These are phyloP conservation scores for Claviceps arundinis DNA, from an alignment of 2,329 filamentous ascomycete species.

Conservation along the genomic window DNA sequence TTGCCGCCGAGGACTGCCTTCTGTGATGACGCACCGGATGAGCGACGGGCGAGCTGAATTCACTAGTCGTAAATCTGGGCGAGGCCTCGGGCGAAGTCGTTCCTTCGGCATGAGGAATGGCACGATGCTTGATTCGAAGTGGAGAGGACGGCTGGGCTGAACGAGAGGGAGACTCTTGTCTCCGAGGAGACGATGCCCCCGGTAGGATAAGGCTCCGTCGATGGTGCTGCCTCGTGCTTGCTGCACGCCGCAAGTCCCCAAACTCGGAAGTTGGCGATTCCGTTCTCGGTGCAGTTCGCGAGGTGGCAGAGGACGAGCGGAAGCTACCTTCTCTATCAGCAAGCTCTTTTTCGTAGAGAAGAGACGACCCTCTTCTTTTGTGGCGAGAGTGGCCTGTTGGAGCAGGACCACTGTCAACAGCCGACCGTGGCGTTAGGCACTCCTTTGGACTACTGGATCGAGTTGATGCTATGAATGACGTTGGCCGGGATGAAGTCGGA, in stretches of 20 bases:
- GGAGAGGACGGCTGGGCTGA: constrained; percentile 72
- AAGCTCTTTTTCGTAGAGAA: constrained; percentile 71
- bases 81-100: constrained; percentile 79
- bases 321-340: constrained; percentile 82
- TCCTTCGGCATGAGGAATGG: constrained; percentile 44
- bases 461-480: constrained; percentile 51
- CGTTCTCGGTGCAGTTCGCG: constrained; percentile 54
- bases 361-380: constrained; percentile 57
- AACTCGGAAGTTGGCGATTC: constrained; percentile 88
- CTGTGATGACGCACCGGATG: constrained; percentile 56
- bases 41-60: constrained; percentile 64
- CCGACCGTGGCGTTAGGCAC: constrained; percentile 80
- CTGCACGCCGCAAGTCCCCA: constrained; percentile 58
- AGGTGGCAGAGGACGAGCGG: constrained; percentile 63
- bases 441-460: constrained; percentile 83
- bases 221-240: constrained; percentile 71
- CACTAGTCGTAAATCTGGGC: constrained; percentile 69
- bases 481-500: constrained; percentile 32
- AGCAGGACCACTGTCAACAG: constrained; percentile 43
- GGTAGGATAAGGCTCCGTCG: constrained; percentile 77
- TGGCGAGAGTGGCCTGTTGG: constrained; percentile 45
- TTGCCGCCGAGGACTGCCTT: constrained; percentile 79
- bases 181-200: constrained; percentile 61
- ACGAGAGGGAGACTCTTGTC: constrained; percentile 81
- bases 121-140: constrained; percentile 73